phyloP scores from a whole-genome alignment of 1,284 basidiomycete species.

The Trichosporon sp. region DNA sequence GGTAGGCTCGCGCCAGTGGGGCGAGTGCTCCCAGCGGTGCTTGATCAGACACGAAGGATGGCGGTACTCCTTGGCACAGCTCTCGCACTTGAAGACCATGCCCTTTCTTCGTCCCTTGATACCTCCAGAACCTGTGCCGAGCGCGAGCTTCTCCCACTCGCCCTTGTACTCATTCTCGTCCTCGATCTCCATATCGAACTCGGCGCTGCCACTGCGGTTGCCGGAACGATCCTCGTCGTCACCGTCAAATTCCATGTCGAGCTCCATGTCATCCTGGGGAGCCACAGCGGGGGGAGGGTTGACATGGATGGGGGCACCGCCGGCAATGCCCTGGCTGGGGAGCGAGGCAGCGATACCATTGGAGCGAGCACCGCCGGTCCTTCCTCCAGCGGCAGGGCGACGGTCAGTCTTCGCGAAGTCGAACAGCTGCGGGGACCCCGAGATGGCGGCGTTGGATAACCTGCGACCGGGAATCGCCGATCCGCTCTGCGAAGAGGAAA shows the following conservation, averaged over 20 bases:
- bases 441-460: slow-evolving; percentile 33
- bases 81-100: slow-evolving; percentile 87
- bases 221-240: slow-evolving; percentile 35
- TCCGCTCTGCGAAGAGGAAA: slow-evolving; percentile 34
- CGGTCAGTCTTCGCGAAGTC: slow-evolving; percentile 54
- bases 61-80: slow-evolving; percentile 89
- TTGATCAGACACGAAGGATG: slow-evolving; percentile 94
- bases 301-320: slow-evolving; percentile 21
- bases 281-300: slow-evolving; percentile 27
- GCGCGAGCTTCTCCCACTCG: slow-evolving; percentile 46
- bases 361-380: slow-evolving; percentile 25
- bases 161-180: slow-evolving; percentile 29
- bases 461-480: slow-evolving; percentile 41
- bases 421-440: slow-evolving; percentile 46
- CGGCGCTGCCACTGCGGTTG: slow-evolving; percentile 35
- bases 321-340: slow-evolving; percentile 35
- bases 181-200: slow-evolving; percentile 49
- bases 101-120: slow-evolving; percentile 67
- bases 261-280: slow-evolving; percentile 48
- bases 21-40: slow-evolving; percentile 96
- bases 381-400: slow-evolving; percentile 27
- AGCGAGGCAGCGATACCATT: slow-evolving; percentile 43
- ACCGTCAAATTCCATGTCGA: slow-evolving; percentile 50
- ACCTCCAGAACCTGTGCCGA: slow-evolving; percentile 55
- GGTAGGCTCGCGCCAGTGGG: slow-evolving; percentile 94